Base-by-base conservation (phyloP, 2,329 filamentous ascomycete genomes). In the Ophiosphaerella korrae region DNA sequence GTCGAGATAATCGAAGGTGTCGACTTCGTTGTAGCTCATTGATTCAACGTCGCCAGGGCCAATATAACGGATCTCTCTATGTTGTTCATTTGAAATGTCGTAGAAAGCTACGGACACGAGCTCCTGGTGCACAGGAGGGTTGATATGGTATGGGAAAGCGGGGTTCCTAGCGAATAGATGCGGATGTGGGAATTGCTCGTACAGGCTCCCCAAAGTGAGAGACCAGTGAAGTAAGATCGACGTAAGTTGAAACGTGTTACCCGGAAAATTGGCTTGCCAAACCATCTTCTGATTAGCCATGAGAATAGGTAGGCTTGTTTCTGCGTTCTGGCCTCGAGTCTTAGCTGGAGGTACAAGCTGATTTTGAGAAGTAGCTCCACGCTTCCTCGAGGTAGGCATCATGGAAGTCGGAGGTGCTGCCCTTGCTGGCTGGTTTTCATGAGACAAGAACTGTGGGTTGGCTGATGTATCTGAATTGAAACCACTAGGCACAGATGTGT, bases 31-130 rank as follows among this genome's bases (percentile, higher is more conserved):
- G 37, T 65, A 67, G 5, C 35, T 51, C 3, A 64, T 41, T 13
- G 51, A 43, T 3, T 41, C 53, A 1, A 42, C 55, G 34, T 67
- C 58, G 1, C 52, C 55, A 1, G 55, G 60, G 2, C 62, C 63
- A 12, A 68, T 39, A 24, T 59, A 62, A 1, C 49, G 48, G 1
- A 64, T 39, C 23, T 68, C 64, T 12, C 52, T 51, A 42, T 63
- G 58, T 0, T 62, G 53, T 6, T 48, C 34, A 5, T 38, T 14
- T 12, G 48, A 51, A 3, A 57, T 64, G 21, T 67, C 60, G 42
- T 60, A 67, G 42, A 67, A 65, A 23, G 49, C 47, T 12, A 62
- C 42, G 0, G 58, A 58, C n/a, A 65, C 11, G 3, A 66, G 48
- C 6, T 46, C 40, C 14, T 53, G 35, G 11, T 49, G 49, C 11